These are phyloP conservation scores for Ceratobasidium sp. DNA, from an alignment of 1,284 basidiomycete species.

Conservation along the genomic window DNA sequence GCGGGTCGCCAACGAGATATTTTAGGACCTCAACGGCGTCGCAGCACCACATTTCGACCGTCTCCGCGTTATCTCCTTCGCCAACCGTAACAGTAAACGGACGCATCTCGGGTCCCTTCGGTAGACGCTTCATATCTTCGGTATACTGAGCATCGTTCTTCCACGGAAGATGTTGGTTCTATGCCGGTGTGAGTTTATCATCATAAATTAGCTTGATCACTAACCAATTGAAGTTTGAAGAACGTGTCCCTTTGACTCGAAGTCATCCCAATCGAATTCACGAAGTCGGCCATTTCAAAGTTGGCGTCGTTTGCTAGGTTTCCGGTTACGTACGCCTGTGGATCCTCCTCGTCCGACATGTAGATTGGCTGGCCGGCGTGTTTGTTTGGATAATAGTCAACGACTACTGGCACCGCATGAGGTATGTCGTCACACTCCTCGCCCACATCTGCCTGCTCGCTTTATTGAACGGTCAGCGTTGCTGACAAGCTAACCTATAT, in stretches of 20 bases:
- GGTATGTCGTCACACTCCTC: too few relatives aligned
- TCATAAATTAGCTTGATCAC: not conserved
- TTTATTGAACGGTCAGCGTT: too few relatives aligned
- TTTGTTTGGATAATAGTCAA: not conserved
- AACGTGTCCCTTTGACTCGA: not conserved
- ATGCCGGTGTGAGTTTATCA: not conserved
- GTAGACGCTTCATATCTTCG: not conserved
- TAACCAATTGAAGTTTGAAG: not conserved
- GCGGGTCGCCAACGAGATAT: not conserved
- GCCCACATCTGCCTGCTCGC: too few relatives aligned
- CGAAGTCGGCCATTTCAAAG: not conserved
- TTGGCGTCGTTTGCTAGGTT: not conserved
- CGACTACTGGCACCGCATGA: not conserved
- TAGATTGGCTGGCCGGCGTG: not conserved
- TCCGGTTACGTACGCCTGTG: not conserved
- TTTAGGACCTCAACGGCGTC: not conserved
- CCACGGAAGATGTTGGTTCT: not conserved
- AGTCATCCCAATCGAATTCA: not conserved
- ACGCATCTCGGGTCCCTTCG: not conserved
- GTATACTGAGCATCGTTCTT: not conserved
- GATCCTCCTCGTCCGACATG: not conserved
- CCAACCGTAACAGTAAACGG: not conserved
- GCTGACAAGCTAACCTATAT: too few relatives aligned
- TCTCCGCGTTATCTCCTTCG: not conserved
- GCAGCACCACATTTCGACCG: not conserved